Evolutionary conservation across 164 flowering plant genomes (phyloP).

Genomic region (Pachysandra terminalis): DNA sequence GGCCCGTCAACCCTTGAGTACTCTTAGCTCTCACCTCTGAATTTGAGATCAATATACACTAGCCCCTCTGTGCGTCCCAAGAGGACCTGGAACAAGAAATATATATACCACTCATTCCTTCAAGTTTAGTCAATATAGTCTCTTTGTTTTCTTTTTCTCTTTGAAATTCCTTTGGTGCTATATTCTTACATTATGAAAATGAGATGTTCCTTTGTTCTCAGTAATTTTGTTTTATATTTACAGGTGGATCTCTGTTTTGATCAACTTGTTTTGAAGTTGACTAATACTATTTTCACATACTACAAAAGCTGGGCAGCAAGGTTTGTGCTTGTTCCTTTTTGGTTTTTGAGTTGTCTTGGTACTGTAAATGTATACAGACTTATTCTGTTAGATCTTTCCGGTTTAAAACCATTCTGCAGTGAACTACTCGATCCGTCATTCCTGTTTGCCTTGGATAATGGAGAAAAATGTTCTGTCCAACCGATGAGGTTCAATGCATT

Average conservation of each 20-base stretch:
- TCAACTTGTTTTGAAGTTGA: conserved; percentile 78
- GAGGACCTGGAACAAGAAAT: too few species aligned
- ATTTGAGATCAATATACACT: too few species aligned
- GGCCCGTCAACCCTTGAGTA: too few species aligned
- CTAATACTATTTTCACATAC: conserved; percentile 78
- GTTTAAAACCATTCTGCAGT: conserved; percentile 32
- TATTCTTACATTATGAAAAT: not conserved
- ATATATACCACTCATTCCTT: too few species aligned
- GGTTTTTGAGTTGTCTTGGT: not conserved
- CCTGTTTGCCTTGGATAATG: conserved; percentile 87
- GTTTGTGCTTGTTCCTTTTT: conserved; percentile 30
- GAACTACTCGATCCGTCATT: conserved; percentile 95
- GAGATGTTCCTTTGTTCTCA: not conserved
- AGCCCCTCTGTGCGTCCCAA: too few species aligned
- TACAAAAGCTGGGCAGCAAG: conserved; percentile 97
- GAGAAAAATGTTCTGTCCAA: conserved; percentile 74
- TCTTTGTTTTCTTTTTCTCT: too few species aligned
- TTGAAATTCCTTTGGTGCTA: not conserved
- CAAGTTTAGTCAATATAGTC: too few species aligned
- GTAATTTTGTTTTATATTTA: conserved; percentile 1
- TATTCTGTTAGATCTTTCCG: not conserved
- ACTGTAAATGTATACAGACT: not conserved
- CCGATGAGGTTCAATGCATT: conserved; percentile 76
- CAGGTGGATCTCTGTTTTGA: conserved; percentile 98
- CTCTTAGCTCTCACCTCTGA: too few species aligned